Conservation (phyloP, 192 early-diverging fungal species). For the Phycomyces nitens region DNA sequence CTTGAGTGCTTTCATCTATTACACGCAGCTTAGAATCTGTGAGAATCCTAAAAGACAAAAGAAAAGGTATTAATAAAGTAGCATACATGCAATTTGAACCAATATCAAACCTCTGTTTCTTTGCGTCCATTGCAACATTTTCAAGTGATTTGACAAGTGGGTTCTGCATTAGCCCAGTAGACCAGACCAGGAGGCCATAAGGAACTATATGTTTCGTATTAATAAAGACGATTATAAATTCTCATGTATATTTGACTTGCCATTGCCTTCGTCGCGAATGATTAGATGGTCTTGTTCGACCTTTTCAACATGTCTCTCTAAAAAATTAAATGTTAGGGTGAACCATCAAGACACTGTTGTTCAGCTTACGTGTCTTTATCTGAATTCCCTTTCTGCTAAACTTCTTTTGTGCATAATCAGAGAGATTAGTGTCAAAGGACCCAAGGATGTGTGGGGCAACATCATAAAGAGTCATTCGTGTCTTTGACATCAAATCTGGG, state of each 20-base stretch:
- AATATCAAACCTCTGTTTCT: slow-evolving; percentile 29
- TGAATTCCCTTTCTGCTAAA: slow-evolving; percentile 74
- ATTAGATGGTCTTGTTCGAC: slow-evolving; percentile 53
- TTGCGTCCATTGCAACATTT: slow-evolving; percentile 31
- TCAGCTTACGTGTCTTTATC: slow-evolving; percentile 64
- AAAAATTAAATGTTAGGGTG: slow-evolving; percentile 5
- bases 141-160: slow-evolving; percentile 54
- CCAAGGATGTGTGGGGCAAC: slow-evolving; percentile 76
- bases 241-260: no score
- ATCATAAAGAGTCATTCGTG: slow-evolving; percentile 60
- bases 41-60: slow-evolving; percentile 53
- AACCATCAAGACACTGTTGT: neutral
- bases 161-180: slow-evolving; percentile 68
- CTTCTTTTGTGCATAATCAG: slow-evolving; percentile 68
- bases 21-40: slow-evolving; percentile 78
- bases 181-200: slow-evolving; percentile 71
- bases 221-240: neutral
- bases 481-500: slow-evolving; percentile 58
- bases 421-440: slow-evolving; percentile 69
- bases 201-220: slow-evolving; percentile 34
- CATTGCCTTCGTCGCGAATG: slow-evolving; percentile 45
- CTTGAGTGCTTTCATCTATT: slow-evolving; percentile 53
- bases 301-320: slow-evolving; percentile 33
- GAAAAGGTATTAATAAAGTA: slow-evolving; percentile 19
- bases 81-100: slow-evolving; percentile 40